Conservation (phyloP, 2,329 filamentous ascomycete genomes). For the Pestalotiopsis fici region DNA sequence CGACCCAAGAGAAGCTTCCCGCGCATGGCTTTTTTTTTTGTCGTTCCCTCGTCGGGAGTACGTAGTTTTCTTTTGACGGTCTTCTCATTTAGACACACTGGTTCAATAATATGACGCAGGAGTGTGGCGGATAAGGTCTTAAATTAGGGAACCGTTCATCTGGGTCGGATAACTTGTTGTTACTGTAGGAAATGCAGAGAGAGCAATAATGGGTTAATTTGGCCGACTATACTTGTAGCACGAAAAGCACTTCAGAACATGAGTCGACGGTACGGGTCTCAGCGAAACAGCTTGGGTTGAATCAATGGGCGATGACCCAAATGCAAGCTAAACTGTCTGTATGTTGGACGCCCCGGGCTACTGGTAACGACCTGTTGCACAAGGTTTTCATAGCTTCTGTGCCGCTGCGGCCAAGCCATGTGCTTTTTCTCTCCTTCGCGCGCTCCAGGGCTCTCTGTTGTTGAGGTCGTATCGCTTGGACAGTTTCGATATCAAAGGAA, state of each 20-base stretch:
- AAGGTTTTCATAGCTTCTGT: neutral
- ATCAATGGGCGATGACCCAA: neutral
- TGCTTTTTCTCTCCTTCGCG: neutral
- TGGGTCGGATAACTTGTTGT: neutral
- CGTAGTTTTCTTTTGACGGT: slow-evolving; percentile 1
- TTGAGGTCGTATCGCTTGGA: no score
- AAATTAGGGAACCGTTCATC: neutral
- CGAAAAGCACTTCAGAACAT: neutral
- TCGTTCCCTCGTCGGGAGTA: slow-evolving; percentile 19
- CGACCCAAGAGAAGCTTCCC: slow-evolving; percentile 27
- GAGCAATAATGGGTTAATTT: no score
- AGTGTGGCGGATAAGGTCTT: slow-evolving; percentile 4
- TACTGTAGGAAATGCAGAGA: no score
- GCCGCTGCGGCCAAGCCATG: slow-evolving; percentile 6
- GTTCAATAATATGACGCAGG: slow-evolving; percentile 10
- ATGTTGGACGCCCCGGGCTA: neutral
- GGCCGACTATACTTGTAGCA: neutral
- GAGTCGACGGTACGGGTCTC: neutral
- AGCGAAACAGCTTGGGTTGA: neutral
- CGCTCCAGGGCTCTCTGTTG: neutral
- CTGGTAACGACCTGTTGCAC: neutral
- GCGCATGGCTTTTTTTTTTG: slow-evolving; percentile 20
- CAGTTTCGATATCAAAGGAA: neutral
- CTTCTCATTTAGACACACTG: neutral
- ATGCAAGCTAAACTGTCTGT: neutral